Percentiles rank a stretch among this genome's conserved stretches.
These are phyloP conservation scores for Brassica nigra DNA, from an alignment of 345 rosid species.

Conservation along the genomic window DNA sequence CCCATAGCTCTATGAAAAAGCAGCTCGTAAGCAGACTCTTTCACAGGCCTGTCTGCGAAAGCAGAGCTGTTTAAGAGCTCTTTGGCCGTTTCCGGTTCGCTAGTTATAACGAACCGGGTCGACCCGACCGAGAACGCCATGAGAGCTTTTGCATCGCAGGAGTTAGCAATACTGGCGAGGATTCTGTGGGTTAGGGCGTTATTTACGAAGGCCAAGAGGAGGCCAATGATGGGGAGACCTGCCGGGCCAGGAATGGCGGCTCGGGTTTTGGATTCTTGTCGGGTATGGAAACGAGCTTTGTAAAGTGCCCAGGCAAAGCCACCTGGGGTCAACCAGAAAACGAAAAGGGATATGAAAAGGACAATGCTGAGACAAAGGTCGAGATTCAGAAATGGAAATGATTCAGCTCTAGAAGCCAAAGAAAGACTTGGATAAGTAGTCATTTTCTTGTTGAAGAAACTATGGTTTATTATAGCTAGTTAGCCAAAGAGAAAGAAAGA, in stretches of 20 bases:
- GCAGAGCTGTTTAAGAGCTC: constrained; percentile 77
- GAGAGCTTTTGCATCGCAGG: constrained; percentile 46
- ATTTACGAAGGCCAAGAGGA: constrained; percentile 47
- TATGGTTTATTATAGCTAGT: not conserved
- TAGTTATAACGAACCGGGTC: constrained; percentile 67
- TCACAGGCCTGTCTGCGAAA: constrained; percentile 79
- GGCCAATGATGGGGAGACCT: constrained; percentile 65
- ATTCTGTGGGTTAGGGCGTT: constrained; percentile 56
- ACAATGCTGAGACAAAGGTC: constrained; percentile 31
- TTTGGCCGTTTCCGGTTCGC: constrained; percentile 65
- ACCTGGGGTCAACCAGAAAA: constrained; percentile 54
- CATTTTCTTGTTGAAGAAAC: constrained; percentile 12
- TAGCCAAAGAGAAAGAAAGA: constrained; percentile 22
- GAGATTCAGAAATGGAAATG: constrained; percentile 11
- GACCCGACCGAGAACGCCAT: constrained; percentile 82
- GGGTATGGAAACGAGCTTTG: constrained; percentile 35
- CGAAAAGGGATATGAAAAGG: constrained; percentile 37
- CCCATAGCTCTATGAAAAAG: constrained; percentile 87
- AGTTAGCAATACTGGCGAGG: constrained; percentile 47
- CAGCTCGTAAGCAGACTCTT: constrained; percentile 85
- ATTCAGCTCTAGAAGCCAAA: too few relatives aligned
- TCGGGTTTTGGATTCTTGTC: not conserved
- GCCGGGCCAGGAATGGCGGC: constrained; percentile 68
- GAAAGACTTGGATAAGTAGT: constrained; percentile 23
- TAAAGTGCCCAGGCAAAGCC: constrained; percentile 70